These are phyloP conservation scores for Ramularia collo-cygni DNA, from an alignment of 2,329 filamentous ascomycete genomes.

Conservation along the genomic window DNA sequence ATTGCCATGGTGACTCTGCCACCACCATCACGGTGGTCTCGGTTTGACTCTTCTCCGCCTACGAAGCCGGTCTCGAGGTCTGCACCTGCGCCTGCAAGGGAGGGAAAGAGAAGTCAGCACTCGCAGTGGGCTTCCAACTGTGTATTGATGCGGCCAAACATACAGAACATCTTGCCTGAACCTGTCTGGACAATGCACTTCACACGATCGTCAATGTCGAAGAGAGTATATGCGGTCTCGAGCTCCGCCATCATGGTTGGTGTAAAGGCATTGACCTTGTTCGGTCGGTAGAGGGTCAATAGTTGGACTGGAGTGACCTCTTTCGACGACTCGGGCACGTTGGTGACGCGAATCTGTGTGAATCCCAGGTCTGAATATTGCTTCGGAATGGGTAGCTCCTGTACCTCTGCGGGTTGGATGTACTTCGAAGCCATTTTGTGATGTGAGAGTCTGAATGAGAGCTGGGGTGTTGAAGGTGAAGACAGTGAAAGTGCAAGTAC, in stretches of 20 bases:
- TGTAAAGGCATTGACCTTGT: slow-evolving; percentile 64
- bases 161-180: slow-evolving; percentile 46
- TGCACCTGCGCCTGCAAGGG: slow-evolving; percentile 50
- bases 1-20: slow-evolving; percentile 47
- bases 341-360: slow-evolving; percentile 36
- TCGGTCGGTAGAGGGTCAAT: slow-evolving; percentile 58
- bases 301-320: slow-evolving; percentile 56
- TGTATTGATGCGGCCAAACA: too few species aligned
- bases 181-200: slow-evolving; percentile 51
- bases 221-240: slow-evolving; percentile 45
- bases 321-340: slow-evolving; percentile 40
- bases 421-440: slow-evolving; percentile 13
- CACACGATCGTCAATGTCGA: slow-evolving; percentile 50
- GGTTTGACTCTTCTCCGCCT: slow-evolving; percentile 34
- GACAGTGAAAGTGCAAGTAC: too few species aligned
- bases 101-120: too few species aligned
- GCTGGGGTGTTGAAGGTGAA: slow-evolving; percentile 1
- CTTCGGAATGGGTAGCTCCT: slow-evolving; percentile 15
- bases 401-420: slow-evolving; percentile 14
- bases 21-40: slow-evolving; percentile 49
- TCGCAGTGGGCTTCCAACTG: too few species aligned
- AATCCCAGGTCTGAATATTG: slow-evolving; percentile 35
- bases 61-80: slow-evolving; percentile 50
- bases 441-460: not conserved
- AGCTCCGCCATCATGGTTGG: slow-evolving; percentile 57